These are phyloP conservation scores for Talaromyces marneffei DNA, from an alignment of 2,329 filamentous ascomycete genomes.

Conservation along the genomic window DNA sequence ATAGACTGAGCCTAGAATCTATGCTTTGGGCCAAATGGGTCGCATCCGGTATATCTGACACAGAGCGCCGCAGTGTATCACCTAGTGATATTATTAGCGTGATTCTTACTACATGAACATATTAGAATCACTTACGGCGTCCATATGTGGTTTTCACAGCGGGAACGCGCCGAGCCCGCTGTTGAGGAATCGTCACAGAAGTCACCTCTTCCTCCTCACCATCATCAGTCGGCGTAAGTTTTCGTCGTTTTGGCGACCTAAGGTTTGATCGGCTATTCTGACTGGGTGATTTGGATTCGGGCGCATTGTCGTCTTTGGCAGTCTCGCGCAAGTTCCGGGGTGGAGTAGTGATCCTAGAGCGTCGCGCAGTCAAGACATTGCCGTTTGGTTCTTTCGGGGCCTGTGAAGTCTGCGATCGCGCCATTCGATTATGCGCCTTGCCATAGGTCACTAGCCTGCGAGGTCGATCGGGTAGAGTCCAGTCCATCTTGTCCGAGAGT, in stretches of 20 bases:
- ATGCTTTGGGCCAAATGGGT: background rate
- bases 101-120: too few species aligned
- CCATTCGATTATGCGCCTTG: slow-evolving; percentile 18
- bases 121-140: background rate
- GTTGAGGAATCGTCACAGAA: background rate
- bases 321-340: background rate
- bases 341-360: background rate
- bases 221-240: slow-evolving; percentile 12
- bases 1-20: background rate
- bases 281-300: slow-evolving; percentile 25
- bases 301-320: slow-evolving; percentile 10
- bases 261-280: slow-evolving; percentile 20
- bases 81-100: background rate
- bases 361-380: slow-evolving; percentile 4
- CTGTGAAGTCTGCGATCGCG: background rate
- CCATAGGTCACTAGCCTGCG: slow-evolving; percentile 37
- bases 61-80: background rate
- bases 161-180: background rate
- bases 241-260: slow-evolving; percentile 19
- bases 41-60: slow-evolving; percentile 1
- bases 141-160: background rate
- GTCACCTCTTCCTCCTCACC: background rate
- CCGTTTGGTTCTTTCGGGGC: background rate
- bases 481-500: slow-evolving; percentile 7
- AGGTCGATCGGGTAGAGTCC: slow-evolving; percentile 17